phyloP scores from a whole-genome alignment of 2,329 filamentous ascomycete species.

The Monosporascus sp. region DNA sequence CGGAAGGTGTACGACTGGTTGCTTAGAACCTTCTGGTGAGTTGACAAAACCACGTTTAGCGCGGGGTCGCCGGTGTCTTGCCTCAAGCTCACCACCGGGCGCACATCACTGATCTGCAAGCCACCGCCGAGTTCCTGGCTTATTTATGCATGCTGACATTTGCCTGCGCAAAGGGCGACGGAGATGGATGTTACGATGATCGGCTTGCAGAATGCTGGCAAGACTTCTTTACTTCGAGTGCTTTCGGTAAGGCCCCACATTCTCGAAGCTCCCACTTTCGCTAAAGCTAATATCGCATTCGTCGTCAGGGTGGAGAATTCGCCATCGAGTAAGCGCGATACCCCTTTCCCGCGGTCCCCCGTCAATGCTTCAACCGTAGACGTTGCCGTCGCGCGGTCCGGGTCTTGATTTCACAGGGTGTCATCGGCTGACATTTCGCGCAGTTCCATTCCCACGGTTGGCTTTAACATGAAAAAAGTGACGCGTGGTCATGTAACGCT shows the following conservation, averaged over 20 bases:
- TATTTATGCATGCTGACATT: slow-evolving; percentile 14
- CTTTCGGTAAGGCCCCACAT: slow-evolving; percentile 68
- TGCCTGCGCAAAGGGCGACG: slow-evolving; percentile 66
- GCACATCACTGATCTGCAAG: slow-evolving; percentile 14
- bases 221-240: slow-evolving; percentile 89
- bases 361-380: slow-evolving; percentile 2
- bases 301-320: slow-evolving; percentile 84
- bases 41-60: slow-evolving; percentile 24
- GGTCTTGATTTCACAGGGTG: slow-evolving; percentile 9
- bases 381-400: slow-evolving; percentile 15
- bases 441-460: slow-evolving; percentile 96
- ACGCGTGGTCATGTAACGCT: slow-evolving; percentile 97
- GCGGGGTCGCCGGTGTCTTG: slow-evolving; percentile 21
- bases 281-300: slow-evolving; percentile 9
- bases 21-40: slow-evolving; percentile 93
- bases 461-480: slow-evolving; percentile 98
- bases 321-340: slow-evolving; percentile 81
- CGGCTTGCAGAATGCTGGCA: slow-evolving; percentile 94
- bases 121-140: slow-evolving; percentile 6
- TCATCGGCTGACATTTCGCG: slow-evolving; percentile 32
- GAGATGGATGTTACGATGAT: slow-evolving; percentile 99
- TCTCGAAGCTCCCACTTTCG: slow-evolving; percentile 8
- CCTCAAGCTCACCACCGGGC: slow-evolving; percentile 16
- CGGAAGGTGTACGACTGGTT: slow-evolving; percentile 97
- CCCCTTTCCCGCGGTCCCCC: slow-evolving; percentile 5